Evolutionary conservation across 306 rosid species (phyloP).

Genomic region (Clitoria ternatea): DNA sequence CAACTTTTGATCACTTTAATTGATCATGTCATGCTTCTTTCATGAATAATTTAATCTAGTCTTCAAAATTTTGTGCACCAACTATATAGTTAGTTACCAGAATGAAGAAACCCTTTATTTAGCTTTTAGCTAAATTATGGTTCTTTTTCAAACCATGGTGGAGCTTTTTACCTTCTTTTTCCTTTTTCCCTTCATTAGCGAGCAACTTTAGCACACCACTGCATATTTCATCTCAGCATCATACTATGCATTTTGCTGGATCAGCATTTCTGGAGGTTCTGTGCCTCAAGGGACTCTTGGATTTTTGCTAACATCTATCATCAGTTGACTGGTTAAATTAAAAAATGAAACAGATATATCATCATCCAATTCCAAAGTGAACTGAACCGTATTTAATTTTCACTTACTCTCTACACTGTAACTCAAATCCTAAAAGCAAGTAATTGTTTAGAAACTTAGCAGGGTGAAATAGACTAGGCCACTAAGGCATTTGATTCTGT

Average conservation of each 20-base stretch:
- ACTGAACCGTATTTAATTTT: neutral
- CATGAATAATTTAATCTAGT: neutral
- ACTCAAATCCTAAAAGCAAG: neutral
- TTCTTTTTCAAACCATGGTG: neutral
- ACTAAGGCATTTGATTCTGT: neutral
- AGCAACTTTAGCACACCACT: neutral
- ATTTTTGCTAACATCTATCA: neutral
- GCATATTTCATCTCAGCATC: neutral
- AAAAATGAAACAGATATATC: neutral
- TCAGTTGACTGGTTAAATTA: neutral
- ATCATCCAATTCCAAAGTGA: neutral
- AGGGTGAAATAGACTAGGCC: conserved; percentile 5
- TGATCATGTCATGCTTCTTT: neutral
- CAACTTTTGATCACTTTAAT: neutral
- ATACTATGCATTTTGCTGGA: neutral
- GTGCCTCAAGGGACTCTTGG: neutral
- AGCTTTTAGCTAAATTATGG: too few relatives aligned
- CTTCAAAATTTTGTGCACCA: neutral
- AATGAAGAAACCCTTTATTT: neutral
- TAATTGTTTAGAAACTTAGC: neutral
- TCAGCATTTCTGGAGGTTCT: neutral
- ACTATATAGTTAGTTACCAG: neutral
- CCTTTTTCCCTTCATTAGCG: neutral
- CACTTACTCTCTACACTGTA: neutral
- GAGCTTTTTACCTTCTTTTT: neutral